phyloP scores from a whole-genome alignment of 1,284 basidiomycete genomes.

The Rhodotorula mucilaginosa region DNA sequence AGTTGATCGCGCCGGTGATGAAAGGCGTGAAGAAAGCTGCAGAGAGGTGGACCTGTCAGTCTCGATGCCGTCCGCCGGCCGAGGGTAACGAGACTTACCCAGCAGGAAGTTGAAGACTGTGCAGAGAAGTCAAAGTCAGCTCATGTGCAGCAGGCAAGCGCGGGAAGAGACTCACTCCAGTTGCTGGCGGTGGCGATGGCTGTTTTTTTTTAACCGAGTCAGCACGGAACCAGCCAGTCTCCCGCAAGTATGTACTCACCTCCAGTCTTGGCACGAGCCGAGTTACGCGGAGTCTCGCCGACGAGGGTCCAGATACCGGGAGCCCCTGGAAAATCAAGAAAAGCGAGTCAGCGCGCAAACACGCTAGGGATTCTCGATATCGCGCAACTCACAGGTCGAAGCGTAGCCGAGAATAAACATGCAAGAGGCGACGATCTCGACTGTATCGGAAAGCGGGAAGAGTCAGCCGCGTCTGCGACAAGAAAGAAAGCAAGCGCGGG shows the following conservation, averaged over 20 bases:
- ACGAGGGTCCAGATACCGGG: conserved; percentile 62
- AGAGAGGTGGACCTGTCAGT: too few species aligned
- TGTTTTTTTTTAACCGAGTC: conserved; percentile 46
- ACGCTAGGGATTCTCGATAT: too few species aligned
- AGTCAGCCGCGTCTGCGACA: neutral
- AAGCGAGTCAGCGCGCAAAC: neutral
- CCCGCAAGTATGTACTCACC: neutral
- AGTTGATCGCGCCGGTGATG: conserved; percentile 50
- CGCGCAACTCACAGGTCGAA: conserved; percentile 65
- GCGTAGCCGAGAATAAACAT: conserved; percentile 76
- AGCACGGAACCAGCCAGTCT: neutral
- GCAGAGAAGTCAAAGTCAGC: neutral
- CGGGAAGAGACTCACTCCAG: conserved; percentile 47
- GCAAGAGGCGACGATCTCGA: conserved; percentile 72
- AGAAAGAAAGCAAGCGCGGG: conserved; percentile 46
- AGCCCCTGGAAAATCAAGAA: conserved; percentile 3
- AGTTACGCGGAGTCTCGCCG: conserved; percentile 70
- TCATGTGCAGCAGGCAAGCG: conserved; percentile 52
- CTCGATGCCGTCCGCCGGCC: too few species aligned
- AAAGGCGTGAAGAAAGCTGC: conserved; percentile 36
- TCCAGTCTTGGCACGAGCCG: conserved; percentile 67
- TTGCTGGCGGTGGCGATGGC: conserved; percentile 66
- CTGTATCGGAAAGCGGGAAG: neutral
- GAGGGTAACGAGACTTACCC: too few species aligned
- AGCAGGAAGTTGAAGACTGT: conserved; percentile 10